A percentile compares a stretch with the other conserved stretches of the same genome.
These are phyloP conservation scores for Penicillium samsonianum DNA, from an alignment of 495 filamentous ascomycete species.

Conservation along the genomic window DNA sequence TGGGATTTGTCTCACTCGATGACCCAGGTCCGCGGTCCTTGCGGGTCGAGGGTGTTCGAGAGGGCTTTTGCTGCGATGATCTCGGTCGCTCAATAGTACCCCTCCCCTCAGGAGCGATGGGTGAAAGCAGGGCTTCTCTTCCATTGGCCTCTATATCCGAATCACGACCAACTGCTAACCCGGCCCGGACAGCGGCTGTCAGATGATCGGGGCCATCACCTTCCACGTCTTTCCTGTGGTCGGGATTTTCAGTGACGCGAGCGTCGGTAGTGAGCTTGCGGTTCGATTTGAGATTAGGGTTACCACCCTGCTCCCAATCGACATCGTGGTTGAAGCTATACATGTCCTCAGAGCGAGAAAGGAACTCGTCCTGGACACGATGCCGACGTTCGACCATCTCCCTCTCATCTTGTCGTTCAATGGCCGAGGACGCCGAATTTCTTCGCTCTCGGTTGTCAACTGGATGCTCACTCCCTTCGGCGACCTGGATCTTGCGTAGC, in stretches of 20 bases:
- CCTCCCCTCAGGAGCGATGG: conserved; percentile 61
- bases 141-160: conserved; percentile 59
- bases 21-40: conserved; percentile 43
- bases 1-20: conserved; percentile 51
- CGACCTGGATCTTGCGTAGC: conserved; percentile 43
- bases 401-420: conserved; percentile 50
- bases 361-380: conserved; percentile 60
- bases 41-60: conserved; percentile 21
- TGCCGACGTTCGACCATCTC: conserved; percentile 59
- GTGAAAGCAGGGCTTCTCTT: conserved; percentile 64
- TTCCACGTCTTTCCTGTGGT: conserved; percentile 72
- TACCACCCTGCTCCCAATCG: conserved; percentile 65
- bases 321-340: conserved; percentile 86
- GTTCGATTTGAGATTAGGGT: conserved; percentile 60
- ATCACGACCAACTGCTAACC: conserved; percentile 62
- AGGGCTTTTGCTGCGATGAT: conserved; percentile 27
- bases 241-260: conserved; percentile 61
- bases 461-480: conserved; percentile 33
- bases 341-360: conserved; percentile 61
- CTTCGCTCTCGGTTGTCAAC: conserved; percentile 26
- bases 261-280: conserved; percentile 63
- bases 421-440: conserved; percentile 39
- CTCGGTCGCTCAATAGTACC: conserved; percentile 55
- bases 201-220: conserved; percentile 74
- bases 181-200: conserved; percentile 57